Conservation (phyloP, 768 basidiomycete genomes). For the Neoboletus magnificus region DNA sequence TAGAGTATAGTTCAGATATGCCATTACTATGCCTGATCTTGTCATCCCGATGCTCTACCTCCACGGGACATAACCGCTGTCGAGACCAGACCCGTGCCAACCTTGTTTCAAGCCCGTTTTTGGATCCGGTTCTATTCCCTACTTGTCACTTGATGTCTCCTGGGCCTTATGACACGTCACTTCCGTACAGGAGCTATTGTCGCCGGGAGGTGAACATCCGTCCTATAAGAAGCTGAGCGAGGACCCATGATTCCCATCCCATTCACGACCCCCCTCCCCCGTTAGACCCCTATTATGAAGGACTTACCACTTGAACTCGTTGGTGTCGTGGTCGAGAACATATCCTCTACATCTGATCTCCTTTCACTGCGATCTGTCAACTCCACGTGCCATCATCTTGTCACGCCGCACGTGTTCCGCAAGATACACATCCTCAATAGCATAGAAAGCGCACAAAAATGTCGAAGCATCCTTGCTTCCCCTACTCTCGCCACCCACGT, state of each 20-base stretch:
- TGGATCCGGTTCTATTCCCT: neutral
- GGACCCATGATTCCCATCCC: no score
- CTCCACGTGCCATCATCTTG: slow-evolving; percentile 23
- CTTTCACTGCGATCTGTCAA: slow-evolving; percentile 29
- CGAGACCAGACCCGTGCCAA: neutral
- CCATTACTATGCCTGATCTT: neutral
- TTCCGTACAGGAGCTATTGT: neutral
- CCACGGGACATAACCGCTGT: neutral
- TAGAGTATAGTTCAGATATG: neutral
- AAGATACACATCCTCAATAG: slow-evolving; percentile 25
- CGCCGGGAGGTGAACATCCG: neutral
- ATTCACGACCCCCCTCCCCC: neutral
- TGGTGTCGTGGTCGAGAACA: slow-evolving; percentile 20
- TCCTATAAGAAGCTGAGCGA: slow-evolving; percentile 8
- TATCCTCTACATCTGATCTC: slow-evolving; percentile 26
- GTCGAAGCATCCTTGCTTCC: slow-evolving; percentile 19
- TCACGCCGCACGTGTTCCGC: slow-evolving; percentile 24
- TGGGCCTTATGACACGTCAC: neutral
- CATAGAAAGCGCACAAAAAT: slow-evolving; percentile 25
- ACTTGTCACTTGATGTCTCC: neutral
- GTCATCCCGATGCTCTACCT: neutral
- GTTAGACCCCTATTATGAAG: slow-evolving; percentile 12
- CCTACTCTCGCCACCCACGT: slow-evolving; percentile 24
- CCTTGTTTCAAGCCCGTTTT: neutral
- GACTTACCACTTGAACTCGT: slow-evolving; percentile 29